Evolutionary conservation across 441 rosid species (phyloP), one percentile per base, ranked within the genome.

Genomic region (Iberis amara): DNA sequence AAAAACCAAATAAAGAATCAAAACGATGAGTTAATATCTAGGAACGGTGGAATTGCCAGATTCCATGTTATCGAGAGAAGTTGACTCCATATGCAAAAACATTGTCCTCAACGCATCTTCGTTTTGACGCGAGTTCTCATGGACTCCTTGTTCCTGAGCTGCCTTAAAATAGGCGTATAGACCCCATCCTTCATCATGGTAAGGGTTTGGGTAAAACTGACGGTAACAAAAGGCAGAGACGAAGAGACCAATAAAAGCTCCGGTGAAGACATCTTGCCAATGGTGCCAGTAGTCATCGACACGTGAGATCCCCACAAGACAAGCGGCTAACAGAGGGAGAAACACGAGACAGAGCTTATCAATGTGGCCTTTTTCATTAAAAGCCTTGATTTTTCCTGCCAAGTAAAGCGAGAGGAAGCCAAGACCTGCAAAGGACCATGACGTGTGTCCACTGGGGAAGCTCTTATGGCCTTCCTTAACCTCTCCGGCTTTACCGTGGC

Each of bases 201-300:
- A 70, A 35, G 97, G 96, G 4, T 81, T 61, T 7, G 95, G 85
- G 52, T 80, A 89, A 56, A 83, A 89, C 59, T 86, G 95, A 41
- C 70, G 72, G 65, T 89, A 89, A 62, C 94, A 89, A 28, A 86
- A 72, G 8, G 76, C 37, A 1, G 97, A 65, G 3, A 86, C 78
- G 23, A 72, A 39, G 5, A 80, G 73, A 14, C 89, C 89, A 7
- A 83, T 57, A 24, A 83, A 65, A 60, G 68, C 84, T 35, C 82
- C 86, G 0, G 86, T 79, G 13, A 83, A 83, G 14, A 80, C 90
- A 33, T 83, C 86, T 44, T 76, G 78, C 90, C 90, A 83, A 5
- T 83, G 90, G 45, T 83, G 90, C 90, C 90, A 78, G 26, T 83
- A 83, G 64, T 83, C 86, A 57, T 76, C 80, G 33, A 82, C 89